Evolutionary conservation across 495 filamentous ascomycete genomes (phyloP).

Genomic region (Lasiosphaeris hirsuta): DNA sequence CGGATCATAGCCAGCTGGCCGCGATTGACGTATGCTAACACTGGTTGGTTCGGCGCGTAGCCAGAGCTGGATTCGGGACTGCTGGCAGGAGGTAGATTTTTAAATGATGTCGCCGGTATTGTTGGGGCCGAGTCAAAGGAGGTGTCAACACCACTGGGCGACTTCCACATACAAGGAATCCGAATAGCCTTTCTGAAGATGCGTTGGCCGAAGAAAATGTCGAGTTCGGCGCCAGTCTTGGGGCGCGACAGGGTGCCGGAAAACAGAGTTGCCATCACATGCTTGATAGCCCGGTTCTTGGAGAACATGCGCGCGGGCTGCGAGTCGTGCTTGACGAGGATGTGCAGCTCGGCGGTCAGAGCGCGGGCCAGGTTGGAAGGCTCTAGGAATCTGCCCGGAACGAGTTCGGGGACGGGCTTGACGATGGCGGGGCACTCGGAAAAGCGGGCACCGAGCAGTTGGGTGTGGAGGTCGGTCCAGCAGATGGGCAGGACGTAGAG

Average conservation of each 20-base stretch:
- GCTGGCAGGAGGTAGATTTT: constrained; percentile 10
- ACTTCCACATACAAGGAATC: constrained; percentile 38
- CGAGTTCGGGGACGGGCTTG: constrained; percentile 30
- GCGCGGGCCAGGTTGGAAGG: constrained; percentile 26
- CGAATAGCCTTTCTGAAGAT: constrained; percentile 30
- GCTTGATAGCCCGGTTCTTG: constrained; percentile 33
- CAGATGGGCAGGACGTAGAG: constrained; percentile 42
- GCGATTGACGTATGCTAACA: constrained; percentile 43
- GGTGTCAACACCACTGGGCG: constrained; percentile 7
- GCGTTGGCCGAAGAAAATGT: constrained; percentile 36
- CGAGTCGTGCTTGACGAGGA: constrained; percentile 25
- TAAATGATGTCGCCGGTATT: constrained; percentile 18
- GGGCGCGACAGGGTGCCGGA: constrained; percentile 28
- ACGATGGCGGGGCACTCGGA: constrained; percentile 27
- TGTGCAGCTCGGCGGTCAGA: constrained; percentile 31
- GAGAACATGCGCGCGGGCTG: constrained; percentile 3
- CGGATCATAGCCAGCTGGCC: constrained; percentile 32
- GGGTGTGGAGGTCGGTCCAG: constrained; percentile 45
- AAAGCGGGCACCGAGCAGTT: constrained; percentile 40
- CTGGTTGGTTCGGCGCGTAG: constrained; percentile 24
- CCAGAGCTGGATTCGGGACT: constrained; percentile 12
- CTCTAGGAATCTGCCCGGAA: constrained; percentile 15
- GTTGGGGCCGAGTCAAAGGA: constrained; percentile 41
- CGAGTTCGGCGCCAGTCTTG: constrained; percentile 27
- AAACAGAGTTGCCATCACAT: constrained; percentile 34